These are phyloP conservation scores for Hygrophorus russula DNA, from an alignment of 768 basidiomycete genomes.

Conservation along the genomic window DNA sequence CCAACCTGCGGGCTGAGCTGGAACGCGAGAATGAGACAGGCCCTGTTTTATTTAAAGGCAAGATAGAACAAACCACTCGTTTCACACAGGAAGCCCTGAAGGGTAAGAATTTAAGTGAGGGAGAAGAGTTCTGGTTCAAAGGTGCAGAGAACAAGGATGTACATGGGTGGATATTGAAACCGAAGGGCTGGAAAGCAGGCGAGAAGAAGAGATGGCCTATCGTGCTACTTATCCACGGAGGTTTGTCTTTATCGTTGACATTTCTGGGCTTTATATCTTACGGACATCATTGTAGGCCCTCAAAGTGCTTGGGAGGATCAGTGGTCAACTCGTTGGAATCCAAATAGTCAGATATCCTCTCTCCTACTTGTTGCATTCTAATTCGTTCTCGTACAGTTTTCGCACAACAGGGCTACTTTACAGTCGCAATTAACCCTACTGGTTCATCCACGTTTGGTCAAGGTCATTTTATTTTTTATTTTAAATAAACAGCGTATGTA, in stretches of 20 bases:
- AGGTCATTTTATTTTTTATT: slow-evolving; percentile 26
- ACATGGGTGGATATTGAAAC: slow-evolving; percentile 80
- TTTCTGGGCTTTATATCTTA: background rate
- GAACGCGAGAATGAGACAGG: slow-evolving; percentile 15
- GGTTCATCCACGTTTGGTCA: slow-evolving; percentile 92
- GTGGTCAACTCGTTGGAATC: slow-evolving; percentile 93
- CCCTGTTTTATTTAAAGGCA: slow-evolving; percentile 18
- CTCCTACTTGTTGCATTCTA: background rate
- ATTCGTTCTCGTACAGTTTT: slow-evolving; percentile 39
- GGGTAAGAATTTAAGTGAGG: slow-evolving; percentile 45
- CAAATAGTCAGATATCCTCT: slow-evolving; percentile 39
- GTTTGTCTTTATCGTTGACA: slow-evolving; percentile 15
- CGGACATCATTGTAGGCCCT: slow-evolving; percentile 34
- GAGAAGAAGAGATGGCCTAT: slow-evolving; percentile 70
- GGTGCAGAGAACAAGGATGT: slow-evolving; percentile 68
- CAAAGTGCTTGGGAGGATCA: slow-evolving; percentile 84
- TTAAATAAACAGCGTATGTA: background rate
- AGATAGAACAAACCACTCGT: slow-evolving; percentile 48
- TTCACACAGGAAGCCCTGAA: slow-evolving; percentile 49
- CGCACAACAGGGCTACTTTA: slow-evolving; percentile 82
- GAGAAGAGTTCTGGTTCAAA: slow-evolving; percentile 84
- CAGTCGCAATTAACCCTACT: slow-evolving; percentile 84
- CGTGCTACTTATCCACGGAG: slow-evolving; percentile 75
- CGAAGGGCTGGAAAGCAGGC: slow-evolving; percentile 59
- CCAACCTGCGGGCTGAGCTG: slow-evolving; percentile 30